Conservation (phyloP, 768 basidiomycete genomes). For the Naganishia kalamii region DNA sequence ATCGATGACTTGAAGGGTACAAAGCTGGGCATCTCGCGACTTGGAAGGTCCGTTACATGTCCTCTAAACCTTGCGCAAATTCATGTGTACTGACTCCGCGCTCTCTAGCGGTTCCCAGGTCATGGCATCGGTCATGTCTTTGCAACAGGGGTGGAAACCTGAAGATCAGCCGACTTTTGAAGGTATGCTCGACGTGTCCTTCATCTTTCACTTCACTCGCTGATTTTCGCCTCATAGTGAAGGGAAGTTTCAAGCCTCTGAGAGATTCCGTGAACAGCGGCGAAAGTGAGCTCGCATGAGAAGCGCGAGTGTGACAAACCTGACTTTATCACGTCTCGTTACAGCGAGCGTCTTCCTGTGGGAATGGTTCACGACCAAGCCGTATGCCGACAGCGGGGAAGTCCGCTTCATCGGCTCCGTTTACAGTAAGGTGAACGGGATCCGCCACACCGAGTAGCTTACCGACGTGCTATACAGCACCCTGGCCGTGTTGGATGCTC, state of each 20-base stretch:
- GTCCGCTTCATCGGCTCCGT: constrained; percentile 68
- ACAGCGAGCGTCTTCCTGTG: constrained; percentile 67
- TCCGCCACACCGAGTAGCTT: not conserved
- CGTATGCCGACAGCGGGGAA: constrained; percentile 70
- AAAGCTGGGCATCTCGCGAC: constrained; percentile 78
- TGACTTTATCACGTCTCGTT: not conserved
- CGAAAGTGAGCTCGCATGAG: constrained; percentile 51
- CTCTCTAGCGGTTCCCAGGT: constrained; percentile 63
- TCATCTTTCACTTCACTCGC: not conserved
- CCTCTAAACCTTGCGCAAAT: not conserved
- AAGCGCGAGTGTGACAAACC: not conserved
- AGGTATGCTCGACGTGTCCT: constrained; percentile 53
- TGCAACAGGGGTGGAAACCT: constrained; percentile 71
- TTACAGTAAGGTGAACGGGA: constrained; percentile 33
- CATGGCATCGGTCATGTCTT: constrained; percentile 92
- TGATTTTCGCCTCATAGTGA: constrained; percentile 29
- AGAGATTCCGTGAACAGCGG: constrained; percentile 82
- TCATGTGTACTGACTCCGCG: no score
- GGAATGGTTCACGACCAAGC: constrained; percentile 66
- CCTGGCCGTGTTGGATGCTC: constrained; percentile 96
- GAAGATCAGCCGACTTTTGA: constrained; percentile 55
- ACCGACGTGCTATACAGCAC: constrained; percentile 55
- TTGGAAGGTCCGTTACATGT: constrained; percentile 59
- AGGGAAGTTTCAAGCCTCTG: constrained; percentile 51
- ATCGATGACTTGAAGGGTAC: constrained; percentile 73